A percentile compares a stretch with the other conserved stretches of the same genome.
phyloP scores from a whole-genome alignment of 2,329 filamentous ascomycete species.

The Didymella exigua region DNA sequence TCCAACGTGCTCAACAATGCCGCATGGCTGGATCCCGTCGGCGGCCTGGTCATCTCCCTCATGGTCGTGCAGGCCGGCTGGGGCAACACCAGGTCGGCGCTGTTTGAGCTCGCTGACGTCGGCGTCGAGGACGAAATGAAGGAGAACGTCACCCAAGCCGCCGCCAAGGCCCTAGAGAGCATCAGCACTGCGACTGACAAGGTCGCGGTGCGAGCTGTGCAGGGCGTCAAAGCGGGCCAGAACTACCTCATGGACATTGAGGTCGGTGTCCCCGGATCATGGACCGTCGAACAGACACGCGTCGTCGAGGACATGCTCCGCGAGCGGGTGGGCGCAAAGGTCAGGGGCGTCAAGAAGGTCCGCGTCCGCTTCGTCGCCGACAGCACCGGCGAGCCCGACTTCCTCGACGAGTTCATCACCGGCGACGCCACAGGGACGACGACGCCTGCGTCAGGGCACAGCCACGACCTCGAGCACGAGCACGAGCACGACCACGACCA shows the following conservation, averaged over 20 bases:
- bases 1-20: conserved; percentile 86
- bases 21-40: conserved; percentile 91
- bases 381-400: conserved; percentile 61
- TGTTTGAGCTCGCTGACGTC: conserved; percentile 90
- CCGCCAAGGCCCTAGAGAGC: conserved; percentile 42
- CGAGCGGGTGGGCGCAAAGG: conserved; percentile 72
- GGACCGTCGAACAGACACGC: conserved; percentile 74
- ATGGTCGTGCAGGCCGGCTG: conserved; percentile 92
- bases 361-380: conserved; percentile 81
- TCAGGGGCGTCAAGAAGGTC: conserved; percentile 82
- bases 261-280: conserved; percentile 75
- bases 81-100: conserved; percentile 79
- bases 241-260: conserved; percentile 95
- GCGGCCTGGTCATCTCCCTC: conserved; percentile 87
- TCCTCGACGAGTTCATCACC: conserved; percentile 71
- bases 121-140: conserved; percentile 86
- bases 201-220: conserved; percentile 76
- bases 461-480: conserved; percentile 38
- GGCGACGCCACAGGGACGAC: conserved; percentile 36
- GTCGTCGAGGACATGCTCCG: conserved; percentile 76
- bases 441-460: conserved; percentile 40
- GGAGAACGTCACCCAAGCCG: conserved; percentile 70
- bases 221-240: conserved; percentile 93
- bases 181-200: conserved; percentile 59
- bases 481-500: conserved; percentile 35